Conservation (phyloP, 108 stramenopile species). For the Schizochytrium sp. region DNA sequence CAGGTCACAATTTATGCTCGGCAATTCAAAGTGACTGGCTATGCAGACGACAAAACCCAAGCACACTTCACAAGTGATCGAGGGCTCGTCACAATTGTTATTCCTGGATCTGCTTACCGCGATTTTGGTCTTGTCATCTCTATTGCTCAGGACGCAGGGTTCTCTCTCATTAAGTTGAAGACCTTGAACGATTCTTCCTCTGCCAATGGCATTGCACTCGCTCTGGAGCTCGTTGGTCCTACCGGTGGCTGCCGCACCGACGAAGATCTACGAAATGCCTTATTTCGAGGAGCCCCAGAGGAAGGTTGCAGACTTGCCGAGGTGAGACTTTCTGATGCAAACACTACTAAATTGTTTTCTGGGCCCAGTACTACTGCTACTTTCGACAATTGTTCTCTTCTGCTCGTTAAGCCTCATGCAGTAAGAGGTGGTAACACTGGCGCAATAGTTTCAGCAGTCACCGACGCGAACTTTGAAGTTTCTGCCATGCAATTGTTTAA, state of each 20-base stretch:
- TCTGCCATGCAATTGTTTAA: constrained; percentile 76
- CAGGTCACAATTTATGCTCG: constrained; percentile 60
- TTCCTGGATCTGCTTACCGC: constrained; percentile 12
- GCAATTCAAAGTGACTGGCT: background rate
- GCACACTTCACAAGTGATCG: background rate
- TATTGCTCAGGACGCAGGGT: constrained; percentile 32
- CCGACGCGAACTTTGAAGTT: constrained; percentile 75
- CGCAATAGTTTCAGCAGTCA: constrained; percentile 73
- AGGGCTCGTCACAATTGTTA: background rate
- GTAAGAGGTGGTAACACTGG: constrained; percentile 76
- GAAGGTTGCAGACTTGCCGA: background rate
- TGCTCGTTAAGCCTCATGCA: constrained; percentile 82
- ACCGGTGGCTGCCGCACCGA: background rate
- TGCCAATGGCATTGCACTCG: background rate
- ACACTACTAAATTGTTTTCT: background rate
- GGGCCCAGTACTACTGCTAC: constrained; percentile 73
- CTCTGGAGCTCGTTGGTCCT: background rate
- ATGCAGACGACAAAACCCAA: constrained; percentile 6
- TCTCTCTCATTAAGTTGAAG: background rate
- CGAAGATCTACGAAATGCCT: background rate
- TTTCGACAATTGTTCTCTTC: constrained; percentile 79
- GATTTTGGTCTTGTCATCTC: constrained; percentile 7
- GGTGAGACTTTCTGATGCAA: background rate
- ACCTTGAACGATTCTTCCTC: background rate
- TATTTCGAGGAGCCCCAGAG: background rate